These are phyloP conservation scores for Fusarium luffae DNA, from an alignment of 2,329 filamentous ascomycete genomes.

Conservation along the genomic window DNA sequence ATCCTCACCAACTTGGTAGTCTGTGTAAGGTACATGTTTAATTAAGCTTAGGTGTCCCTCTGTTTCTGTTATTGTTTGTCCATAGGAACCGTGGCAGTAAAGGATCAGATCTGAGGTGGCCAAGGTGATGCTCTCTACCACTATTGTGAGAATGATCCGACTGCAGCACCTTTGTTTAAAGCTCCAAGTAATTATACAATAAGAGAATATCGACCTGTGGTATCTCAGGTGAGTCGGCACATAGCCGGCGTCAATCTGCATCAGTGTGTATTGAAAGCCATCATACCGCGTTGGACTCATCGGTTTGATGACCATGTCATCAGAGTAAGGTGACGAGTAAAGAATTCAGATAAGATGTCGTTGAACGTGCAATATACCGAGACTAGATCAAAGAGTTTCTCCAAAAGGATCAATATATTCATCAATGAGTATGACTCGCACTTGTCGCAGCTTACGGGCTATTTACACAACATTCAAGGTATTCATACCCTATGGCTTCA, in stretches of 20 bases:
- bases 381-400: background rate
- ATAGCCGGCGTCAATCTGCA: background rate
- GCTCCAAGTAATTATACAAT: background rate
- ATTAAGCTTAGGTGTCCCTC: background rate
- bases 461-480: background rate
- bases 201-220: background rate
- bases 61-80: background rate
- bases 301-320: background rate
- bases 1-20: background rate
- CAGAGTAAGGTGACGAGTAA: background rate
- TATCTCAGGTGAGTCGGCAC: background rate
- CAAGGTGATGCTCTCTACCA: background rate
- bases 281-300: background rate
- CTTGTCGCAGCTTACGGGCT: background rate
- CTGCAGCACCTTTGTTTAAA: background rate
- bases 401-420: background rate
- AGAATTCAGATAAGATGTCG: background rate
- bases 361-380: background rate
- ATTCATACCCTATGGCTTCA: constrained; percentile 4
- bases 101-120: background rate
- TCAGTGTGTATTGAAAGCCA: background rate
- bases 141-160: background rate
- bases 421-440: no score
- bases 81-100: background rate
- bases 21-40: background rate